phyloP scores from a whole-genome alignment of 2,329 filamentous ascomycete species.

The Aspergillus bombycis region DNA sequence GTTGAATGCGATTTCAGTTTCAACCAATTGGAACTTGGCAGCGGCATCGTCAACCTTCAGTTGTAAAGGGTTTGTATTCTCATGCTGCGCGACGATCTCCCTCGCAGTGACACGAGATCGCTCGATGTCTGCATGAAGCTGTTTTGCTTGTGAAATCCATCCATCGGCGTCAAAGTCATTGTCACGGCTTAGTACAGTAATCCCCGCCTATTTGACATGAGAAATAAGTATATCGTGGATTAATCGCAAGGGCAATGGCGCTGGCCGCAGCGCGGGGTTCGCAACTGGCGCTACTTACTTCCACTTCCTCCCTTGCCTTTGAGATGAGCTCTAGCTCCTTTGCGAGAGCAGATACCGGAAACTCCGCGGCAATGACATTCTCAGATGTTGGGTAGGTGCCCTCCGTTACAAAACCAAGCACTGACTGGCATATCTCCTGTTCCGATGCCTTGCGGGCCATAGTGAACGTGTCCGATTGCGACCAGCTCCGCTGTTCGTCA shows the following conservation, averaged over 20 bases:
- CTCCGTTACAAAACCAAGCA: conserved; percentile 66
- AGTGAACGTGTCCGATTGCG: conserved; percentile 14
- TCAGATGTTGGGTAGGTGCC: conserved; percentile 62
- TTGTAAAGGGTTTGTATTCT: conserved; percentile 67
- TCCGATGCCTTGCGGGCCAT: conserved; percentile 44
- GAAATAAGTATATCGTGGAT: conserved; percentile 15
- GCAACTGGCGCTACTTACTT: conserved; percentile 42
- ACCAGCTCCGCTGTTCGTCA: not conserved
- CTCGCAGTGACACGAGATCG: conserved; percentile 77
- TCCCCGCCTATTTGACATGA: conserved; percentile 60
- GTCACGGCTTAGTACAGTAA: conserved; percentile 75
- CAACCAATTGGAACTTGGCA: conserved; percentile 58
- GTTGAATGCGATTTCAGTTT: conserved; percentile 64
- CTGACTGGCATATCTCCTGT: conserved; percentile 57
- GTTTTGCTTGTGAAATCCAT: conserved; percentile 84
- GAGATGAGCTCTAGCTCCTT: conserved; percentile 55
- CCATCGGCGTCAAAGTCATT: conserved; percentile 77
- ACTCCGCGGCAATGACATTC: conserved; percentile 55
- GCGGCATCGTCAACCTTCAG: conserved; percentile 65
- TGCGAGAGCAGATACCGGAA: conserved; percentile 53
- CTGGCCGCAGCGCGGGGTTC: not conserved
- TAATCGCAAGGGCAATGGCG: not conserved
- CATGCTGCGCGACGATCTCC: conserved; percentile 77
- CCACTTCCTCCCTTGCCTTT: conserved; percentile 56
- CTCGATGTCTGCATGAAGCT: conserved; percentile 82